Evolutionary conservation across 2,329 filamentous ascomycete genomes (phyloP).

Genomic region (Diaporthe ilicicola): DNA sequence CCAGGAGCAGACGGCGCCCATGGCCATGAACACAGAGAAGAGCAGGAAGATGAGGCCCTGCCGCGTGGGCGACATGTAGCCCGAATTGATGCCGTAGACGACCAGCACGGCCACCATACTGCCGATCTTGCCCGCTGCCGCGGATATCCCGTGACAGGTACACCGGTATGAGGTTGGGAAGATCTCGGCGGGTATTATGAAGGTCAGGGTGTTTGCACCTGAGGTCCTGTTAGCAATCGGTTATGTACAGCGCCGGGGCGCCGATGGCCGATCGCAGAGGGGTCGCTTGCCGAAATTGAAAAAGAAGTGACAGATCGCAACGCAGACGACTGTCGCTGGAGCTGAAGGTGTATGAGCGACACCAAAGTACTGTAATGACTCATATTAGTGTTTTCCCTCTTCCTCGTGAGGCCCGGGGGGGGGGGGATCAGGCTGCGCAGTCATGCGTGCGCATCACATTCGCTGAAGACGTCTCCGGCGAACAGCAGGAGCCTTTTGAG

Average conservation of each 20-base stretch:
- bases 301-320: conserved; percentile 62
- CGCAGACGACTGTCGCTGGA: conserved; percentile 57
- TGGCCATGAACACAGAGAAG: conserved; percentile 58
- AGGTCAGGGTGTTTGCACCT: conserved; percentile 70
- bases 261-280: background rate
- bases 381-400: background rate
- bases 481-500: background rate
- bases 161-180: conserved; percentile 71
- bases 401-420: background rate
- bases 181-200: conserved; percentile 70
- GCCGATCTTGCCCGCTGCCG: conserved; percentile 67
- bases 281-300: conserved; percentile 60
- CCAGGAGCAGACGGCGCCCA: conserved; percentile 61
- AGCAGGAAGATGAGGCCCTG: conserved; percentile 61
- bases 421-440: no score
- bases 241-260: background rate
- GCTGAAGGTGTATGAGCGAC: conserved; percentile 52
- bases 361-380: conserved; percentile 49
- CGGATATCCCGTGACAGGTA: conserved; percentile 69
- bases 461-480: background rate
- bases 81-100: conserved; percentile 58
- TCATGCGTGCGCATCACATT: no score
- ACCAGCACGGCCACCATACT: conserved; percentile 61
- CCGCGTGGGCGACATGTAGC: conserved; percentile 50
- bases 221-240: background rate